A percentile compares a stretch with the other conserved stretches of the same genome.
Evolutionary conservation across 208 protist genomes (phyloP).

Genomic region (Angomonas desouzai): DNA sequence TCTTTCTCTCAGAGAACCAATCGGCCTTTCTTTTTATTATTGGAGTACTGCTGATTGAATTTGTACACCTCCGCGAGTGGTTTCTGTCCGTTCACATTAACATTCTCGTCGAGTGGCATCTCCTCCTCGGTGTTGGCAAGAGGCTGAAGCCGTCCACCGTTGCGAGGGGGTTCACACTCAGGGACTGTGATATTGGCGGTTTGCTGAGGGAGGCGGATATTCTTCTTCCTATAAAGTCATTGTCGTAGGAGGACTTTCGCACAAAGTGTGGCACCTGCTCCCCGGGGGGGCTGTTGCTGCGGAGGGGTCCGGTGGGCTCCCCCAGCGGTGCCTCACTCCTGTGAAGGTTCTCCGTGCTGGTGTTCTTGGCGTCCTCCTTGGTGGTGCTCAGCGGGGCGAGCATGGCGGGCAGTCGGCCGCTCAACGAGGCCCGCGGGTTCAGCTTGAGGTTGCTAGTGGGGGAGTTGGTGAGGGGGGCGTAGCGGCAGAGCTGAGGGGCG

Average conservation of each 20-base stretch:
- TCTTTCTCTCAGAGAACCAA: conserved; percentile 17
- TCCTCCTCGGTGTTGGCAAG: not conserved
- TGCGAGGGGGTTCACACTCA: not conserved
- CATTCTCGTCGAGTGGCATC: not conserved
- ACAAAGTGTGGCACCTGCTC: not conserved
- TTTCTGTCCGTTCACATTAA: not conserved
- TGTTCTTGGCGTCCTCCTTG: not conserved
- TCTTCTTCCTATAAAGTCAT: not conserved
- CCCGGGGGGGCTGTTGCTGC: not conserved
- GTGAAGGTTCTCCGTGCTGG: not conserved
- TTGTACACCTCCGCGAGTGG: not conserved
- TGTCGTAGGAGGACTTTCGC: not conserved
- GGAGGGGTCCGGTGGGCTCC: not conserved
- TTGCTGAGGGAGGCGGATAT: not conserved
- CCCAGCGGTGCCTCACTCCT: not conserved
- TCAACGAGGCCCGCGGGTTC: not conserved
- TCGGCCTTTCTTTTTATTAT: conserved; percentile 27
- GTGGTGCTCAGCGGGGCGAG: not conserved
- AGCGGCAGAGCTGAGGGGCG: conserved; percentile 1
- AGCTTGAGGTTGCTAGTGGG: not conserved
- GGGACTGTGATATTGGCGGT: not conserved
- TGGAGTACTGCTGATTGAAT: conserved; percentile 10
- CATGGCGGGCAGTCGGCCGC: conserved; percentile 1
- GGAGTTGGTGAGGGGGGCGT: not conserved
- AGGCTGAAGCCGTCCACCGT: not conserved